Evolutionary conservation across 495 filamentous ascomycete species (phyloP).

Genomic region (Penicillium samsonianum): DNA sequence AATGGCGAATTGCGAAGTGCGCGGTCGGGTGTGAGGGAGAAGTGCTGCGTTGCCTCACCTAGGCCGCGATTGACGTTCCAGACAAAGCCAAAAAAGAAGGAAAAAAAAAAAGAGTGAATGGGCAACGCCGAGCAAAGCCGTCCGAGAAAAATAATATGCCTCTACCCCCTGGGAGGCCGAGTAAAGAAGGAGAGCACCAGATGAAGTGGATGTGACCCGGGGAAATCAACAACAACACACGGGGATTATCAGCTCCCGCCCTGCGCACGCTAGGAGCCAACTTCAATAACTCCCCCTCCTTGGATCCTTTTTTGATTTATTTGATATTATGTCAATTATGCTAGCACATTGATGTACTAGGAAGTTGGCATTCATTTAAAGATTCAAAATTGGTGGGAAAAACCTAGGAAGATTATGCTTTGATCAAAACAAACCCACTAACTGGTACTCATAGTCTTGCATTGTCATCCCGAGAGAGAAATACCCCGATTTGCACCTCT

Average conservation of each 20-base stretch:
- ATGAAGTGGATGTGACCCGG: conserved; percentile 14
- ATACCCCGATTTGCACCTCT: conserved; percentile 5
- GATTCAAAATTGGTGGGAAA: not conserved
- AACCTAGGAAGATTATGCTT: not conserved
- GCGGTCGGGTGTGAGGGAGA: not conserved
- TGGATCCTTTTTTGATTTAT: conserved; percentile 2
- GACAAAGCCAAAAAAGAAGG: conserved; percentile 17
- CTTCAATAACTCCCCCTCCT: conserved; percentile 17
- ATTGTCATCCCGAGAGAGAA: conserved; percentile 1
- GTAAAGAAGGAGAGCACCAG: conserved; percentile 27
- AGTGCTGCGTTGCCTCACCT: conserved; percentile 1
- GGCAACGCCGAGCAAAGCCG: not conserved
- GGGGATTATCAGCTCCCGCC: conserved; percentile 26
- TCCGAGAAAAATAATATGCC: not conserved
- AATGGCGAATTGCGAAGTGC: not conserved
- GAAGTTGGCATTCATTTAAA: not conserved
- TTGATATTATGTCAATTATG: not conserved
- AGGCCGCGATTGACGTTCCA: conserved; percentile 9
- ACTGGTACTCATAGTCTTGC: not conserved
- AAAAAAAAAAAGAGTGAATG: conserved; percentile 14
- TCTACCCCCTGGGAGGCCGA: conserved; percentile 20
- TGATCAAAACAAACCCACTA: conserved; percentile 2
- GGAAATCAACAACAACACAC: conserved; percentile 30
- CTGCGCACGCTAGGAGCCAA: conserved; percentile 30
- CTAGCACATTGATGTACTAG: not conserved